These are phyloP conservation scores for Apiotrichum mycotoxinovorans DNA, from an alignment of 1,284 basidiomycete genomes.

Conservation along the genomic window DNA sequence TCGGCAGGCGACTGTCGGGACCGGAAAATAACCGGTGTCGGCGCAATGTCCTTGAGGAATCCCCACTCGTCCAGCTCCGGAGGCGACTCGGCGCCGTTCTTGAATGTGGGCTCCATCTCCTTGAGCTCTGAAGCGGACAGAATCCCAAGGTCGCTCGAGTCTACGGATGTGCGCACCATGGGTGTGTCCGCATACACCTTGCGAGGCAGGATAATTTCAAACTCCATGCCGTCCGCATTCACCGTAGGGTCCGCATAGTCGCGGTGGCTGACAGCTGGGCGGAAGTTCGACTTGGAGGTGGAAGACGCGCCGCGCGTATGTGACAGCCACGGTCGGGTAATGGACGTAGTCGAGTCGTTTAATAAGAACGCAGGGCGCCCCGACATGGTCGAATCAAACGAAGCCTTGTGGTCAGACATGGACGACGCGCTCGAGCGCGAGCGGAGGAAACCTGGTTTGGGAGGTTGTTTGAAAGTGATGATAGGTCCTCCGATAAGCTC, in stretches of 20 bases:
- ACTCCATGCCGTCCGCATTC: constrained; percentile 47
- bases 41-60: constrained; percentile 37
- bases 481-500: not conserved
- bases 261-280: constrained; percentile 32
- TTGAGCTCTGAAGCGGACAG: constrained; percentile 4
- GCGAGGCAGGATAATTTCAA: constrained; percentile 45
- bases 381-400: not conserved
- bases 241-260: constrained; percentile 45
- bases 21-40: constrained; percentile 40
- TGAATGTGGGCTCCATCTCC: constrained; percentile 5
- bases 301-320: not conserved
- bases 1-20: constrained; percentile 30
- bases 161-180: constrained; percentile 1
- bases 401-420: not conserved
- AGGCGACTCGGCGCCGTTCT: constrained; percentile 7
- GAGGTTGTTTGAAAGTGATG: not conserved
- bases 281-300: not conserved
- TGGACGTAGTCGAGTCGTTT: not conserved
- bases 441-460: constrained; percentile 4
- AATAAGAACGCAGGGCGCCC: too few species aligned
- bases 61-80: constrained; percentile 48
- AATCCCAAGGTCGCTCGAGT: constrained; percentile 11
- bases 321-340: not conserved
- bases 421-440: constrained; percentile 1
- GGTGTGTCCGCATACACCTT: not conserved